A percentile compares a stretch with the other conserved stretches of the same genome.
Conservation (phyloP, 306 rosid genomes). For the Glycyrrhiza uralensis region DNA sequence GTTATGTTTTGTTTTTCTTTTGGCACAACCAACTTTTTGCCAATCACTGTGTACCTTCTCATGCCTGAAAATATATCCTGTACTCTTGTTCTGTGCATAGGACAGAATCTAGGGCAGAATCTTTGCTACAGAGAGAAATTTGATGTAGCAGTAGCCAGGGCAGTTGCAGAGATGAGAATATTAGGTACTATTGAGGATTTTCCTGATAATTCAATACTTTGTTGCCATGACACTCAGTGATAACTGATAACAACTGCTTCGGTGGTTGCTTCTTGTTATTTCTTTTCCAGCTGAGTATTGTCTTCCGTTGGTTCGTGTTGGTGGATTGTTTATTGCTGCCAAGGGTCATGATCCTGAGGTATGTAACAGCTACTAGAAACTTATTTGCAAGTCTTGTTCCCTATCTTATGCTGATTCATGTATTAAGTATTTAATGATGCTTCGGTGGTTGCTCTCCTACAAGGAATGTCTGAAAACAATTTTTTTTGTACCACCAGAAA, state of each 20-base stretch:
- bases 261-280: constrained; percentile 26
- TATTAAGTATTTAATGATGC: neutral
- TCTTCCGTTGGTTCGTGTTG: constrained; percentile 86
- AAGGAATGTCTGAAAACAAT: neutral
- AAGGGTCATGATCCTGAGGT: constrained; percentile 89
- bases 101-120: constrained; percentile 81
- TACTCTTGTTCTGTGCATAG: constrained; percentile 36
- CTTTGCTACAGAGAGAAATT: constrained; percentile 65
- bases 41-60: neutral
- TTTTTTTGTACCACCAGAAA: neutral
- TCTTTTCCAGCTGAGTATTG: constrained; percentile 78
- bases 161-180: constrained; percentile 89
- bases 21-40: no score
- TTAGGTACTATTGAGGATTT: constrained; percentile 46
- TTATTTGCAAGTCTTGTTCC: neutral
- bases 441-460: neutral
- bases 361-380: constrained; percentile 18
- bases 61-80: constrained; percentile 21
- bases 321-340: constrained; percentile 85
- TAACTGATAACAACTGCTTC: constrained; percentile 7
- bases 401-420: constrained; percentile 10
- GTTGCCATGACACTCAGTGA: neutral
- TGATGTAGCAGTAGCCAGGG: constrained; percentile 90
- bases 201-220: neutral
- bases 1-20: constrained; percentile 3